Percentiles rank a stretch among this genome's conserved stretches.
phyloP scores from a whole-genome alignment of 2,329 filamentous ascomycete species.

The Xylogone sp. region DNA sequence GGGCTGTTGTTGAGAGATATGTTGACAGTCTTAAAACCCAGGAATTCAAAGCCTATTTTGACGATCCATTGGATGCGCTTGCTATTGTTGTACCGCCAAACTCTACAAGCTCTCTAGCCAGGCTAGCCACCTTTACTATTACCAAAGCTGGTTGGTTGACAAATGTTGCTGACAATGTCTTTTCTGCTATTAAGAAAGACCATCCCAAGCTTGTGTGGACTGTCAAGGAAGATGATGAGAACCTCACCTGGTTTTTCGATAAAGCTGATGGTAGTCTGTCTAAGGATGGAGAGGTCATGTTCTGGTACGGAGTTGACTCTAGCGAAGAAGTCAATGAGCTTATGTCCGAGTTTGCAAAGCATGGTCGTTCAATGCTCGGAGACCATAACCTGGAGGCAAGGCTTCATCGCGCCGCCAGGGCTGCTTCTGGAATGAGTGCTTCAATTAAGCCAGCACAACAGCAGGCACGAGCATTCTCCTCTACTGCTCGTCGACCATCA shows the following conservation, averaged over 20 bases:
- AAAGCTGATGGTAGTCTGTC: constrained; percentile 92
- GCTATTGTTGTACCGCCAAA: constrained; percentile 79
- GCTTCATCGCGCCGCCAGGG: constrained; percentile 71
- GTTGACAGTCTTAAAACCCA: constrained; percentile 72
- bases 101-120: constrained; percentile 65
- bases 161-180: constrained; percentile 93
- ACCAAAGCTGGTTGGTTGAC: constrained; percentile 93
- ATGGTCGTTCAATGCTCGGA: constrained; percentile 83
- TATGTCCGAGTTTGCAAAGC: constrained; percentile 78
- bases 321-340: constrained; percentile 77
- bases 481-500: constrained; percentile 41
- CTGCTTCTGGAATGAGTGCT: constrained; percentile 57
- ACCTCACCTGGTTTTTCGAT: constrained; percentile 96
- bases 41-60: constrained; percentile 89
- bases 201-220: constrained; percentile 91
- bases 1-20: constrained; percentile 82
- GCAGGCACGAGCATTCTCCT: constrained; percentile 67
- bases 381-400: constrained; percentile 87
- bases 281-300: constrained; percentile 82
- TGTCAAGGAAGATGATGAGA: constrained; percentile 94
- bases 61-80: constrained; percentile 89
- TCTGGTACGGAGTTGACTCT: constrained; percentile 83
- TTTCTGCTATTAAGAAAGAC: constrained; percentile 90
- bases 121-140: constrained; percentile 85
- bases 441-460: constrained; percentile 45